Evolutionary conservation across 129 eudicot genomes (phyloP).

Genomic region (Dittrichia graveolens): DNA sequence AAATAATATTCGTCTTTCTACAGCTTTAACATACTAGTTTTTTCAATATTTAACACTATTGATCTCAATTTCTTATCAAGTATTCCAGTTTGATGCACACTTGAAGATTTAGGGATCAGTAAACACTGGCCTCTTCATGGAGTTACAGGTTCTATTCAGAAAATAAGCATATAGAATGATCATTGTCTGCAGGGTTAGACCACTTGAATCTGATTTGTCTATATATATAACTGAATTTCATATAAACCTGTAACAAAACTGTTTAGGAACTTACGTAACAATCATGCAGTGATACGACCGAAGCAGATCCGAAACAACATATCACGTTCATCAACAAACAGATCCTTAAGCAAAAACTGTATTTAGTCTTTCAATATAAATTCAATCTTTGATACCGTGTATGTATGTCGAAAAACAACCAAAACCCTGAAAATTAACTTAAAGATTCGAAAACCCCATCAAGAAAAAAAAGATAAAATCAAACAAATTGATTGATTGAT

Average conservation of each 20-base stretch:
- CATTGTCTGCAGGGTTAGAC: background rate
- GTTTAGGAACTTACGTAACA: background rate
- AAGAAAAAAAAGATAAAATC: slow-evolving; percentile 7
- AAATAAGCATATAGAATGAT: background rate
- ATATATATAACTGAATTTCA: background rate
- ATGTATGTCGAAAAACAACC: background rate
- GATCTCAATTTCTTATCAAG: too few relatives aligned
- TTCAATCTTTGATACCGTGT: slow-evolving; percentile 7
- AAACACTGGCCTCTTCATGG: too few relatives aligned
- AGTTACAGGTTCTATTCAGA: background rate
- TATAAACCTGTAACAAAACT: background rate
- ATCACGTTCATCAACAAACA: slow-evolving; percentile 8
- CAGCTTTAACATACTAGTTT: too few relatives aligned
- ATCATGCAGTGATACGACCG: slow-evolving; percentile 25
- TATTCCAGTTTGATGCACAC: too few relatives aligned
- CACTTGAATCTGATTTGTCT: background rate
- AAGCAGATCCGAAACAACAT: slow-evolving; percentile 25
- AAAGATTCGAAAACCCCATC: slow-evolving; percentile 15
- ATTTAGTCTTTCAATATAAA: background rate
- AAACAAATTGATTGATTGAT: slow-evolving; percentile 6
- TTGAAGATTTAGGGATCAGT: too few relatives aligned
- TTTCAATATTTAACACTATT: too few relatives aligned
- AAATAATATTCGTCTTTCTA: too few relatives aligned
- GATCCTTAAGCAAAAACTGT: background rate
- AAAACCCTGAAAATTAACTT: slow-evolving; percentile 18